Percentiles rank a stretch among this genome's conserved stretches.
phyloP scores from a whole-genome alignment of 176 grass and related monocot genomes.

The Cenchrus fungigraminus region DNA sequence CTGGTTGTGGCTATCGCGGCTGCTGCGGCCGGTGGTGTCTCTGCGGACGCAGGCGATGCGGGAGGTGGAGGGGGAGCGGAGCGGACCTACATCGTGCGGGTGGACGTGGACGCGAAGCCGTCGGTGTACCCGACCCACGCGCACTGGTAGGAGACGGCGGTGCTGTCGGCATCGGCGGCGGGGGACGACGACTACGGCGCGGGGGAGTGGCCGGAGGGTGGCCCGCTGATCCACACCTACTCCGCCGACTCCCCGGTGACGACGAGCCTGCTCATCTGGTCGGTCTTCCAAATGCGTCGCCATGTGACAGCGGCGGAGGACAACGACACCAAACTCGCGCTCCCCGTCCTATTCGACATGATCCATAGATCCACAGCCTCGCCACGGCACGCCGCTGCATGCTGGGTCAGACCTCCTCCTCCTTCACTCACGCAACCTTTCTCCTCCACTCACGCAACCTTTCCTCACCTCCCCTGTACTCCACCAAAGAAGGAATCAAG shows the following conservation, averaged over 20 bases:
- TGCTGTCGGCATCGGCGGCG: conserved; percentile 40
- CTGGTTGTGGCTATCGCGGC: not conserved
- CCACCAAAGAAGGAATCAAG: no score
- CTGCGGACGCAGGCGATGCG: not conserved
- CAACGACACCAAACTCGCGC: no score
- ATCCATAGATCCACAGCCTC: no score
- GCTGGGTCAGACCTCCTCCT: no score
- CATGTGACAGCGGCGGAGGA: no score
- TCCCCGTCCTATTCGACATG: no score
- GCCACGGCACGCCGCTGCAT: no score
- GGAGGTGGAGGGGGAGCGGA: not conserved
- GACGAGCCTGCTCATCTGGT: no score
- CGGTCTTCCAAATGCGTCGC: no score
- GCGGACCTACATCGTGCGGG: conserved; percentile 86
- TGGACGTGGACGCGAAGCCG: conserved; percentile 89
- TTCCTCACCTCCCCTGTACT: no score
- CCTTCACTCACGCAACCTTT: no score
- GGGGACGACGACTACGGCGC: not conserved
- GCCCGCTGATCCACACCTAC: conserved; percentile 87
- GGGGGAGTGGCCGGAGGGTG: conserved; percentile 54
- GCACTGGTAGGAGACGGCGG: conserved; percentile 87
- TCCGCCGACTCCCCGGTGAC: conserved; percentile 52
- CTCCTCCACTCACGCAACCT: no score
- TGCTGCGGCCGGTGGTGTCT: not conserved
- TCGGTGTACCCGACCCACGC: conserved; percentile 81